Conservation (phyloP, 805 yeast species). For the Candida odintsovae region DNA sequence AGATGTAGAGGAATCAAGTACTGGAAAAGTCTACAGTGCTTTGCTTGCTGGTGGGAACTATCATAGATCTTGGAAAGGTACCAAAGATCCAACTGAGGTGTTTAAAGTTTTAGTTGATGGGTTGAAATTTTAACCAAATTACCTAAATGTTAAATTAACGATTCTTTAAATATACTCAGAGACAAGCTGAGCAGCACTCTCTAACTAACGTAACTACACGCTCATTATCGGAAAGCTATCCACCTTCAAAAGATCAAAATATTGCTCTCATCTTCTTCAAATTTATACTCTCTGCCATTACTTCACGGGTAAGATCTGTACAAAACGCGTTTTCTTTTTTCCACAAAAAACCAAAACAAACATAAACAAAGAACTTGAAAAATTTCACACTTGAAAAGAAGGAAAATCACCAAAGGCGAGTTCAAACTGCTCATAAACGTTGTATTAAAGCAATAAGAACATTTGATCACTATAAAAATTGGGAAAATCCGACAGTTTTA, state of each 20-base stretch:
- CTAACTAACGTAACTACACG: no score
- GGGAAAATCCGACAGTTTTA: background rate
- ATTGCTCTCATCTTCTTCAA: no score
- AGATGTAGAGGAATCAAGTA: conserved; percentile 1
- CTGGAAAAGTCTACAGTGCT: conserved; percentile 5
- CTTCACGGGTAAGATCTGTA: background rate
- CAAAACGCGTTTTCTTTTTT: background rate
- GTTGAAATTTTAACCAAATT: conserved; percentile 1
- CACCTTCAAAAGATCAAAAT: no score
- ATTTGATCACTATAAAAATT: no score
- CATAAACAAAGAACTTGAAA: background rate
- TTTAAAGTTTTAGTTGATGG: conserved; percentile 6
- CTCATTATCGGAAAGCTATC: no score
- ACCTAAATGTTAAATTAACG: no score
- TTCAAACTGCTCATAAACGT: background rate
- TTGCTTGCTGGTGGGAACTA: conserved; percentile 16
- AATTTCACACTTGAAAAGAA: background rate
- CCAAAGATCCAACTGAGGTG: conserved; percentile 11
- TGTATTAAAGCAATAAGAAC: background rate
- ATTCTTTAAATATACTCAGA: no score
- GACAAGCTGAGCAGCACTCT: no score
- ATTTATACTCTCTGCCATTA: background rate
- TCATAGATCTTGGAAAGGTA: conserved; percentile 13
- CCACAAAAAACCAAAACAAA: background rate
- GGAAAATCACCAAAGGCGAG: background rate